A percentile compares a stretch with the other conserved stretches of the same genome.
phyloP scores from a whole-genome alignment of 2,329 filamentous ascomycete species.

The Lasiodiplodia gonubiensis region DNA sequence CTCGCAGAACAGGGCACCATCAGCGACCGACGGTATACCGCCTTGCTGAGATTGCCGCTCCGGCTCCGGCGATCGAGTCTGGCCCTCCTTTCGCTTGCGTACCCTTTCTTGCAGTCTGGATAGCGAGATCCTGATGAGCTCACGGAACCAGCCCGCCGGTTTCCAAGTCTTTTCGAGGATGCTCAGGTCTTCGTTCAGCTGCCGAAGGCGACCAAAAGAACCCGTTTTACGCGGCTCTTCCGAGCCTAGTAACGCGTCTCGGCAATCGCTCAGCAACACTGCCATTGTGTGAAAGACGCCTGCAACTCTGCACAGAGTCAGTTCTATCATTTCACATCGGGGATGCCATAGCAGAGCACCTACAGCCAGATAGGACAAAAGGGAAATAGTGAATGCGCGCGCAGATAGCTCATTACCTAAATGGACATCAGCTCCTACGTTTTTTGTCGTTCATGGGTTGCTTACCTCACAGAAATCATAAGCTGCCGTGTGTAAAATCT shows the following conservation, averaged over 20 bases:
- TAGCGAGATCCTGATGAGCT: slow-evolving; percentile 18
- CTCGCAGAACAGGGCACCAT: not conserved
- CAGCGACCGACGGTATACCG: not conserved
- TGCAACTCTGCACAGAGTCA: not conserved
- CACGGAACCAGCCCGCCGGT: slow-evolving; percentile 14
- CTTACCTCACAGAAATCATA: slow-evolving; percentile 14
- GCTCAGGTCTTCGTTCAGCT: slow-evolving; percentile 3
- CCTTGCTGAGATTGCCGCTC: not conserved
- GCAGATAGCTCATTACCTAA: slow-evolving; percentile 16
- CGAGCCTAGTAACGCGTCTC: not conserved
- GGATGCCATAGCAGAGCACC: not conserved
- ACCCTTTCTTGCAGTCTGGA: slow-evolving; percentile 12
- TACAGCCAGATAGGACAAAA: slow-evolving; percentile 17
- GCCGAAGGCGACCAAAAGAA: slow-evolving; percentile 11
- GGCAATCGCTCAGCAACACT: slow-evolving; percentile 8
- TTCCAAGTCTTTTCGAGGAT: slow-evolving; percentile 17
- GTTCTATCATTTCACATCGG: not conserved
- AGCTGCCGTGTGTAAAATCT: not conserved
- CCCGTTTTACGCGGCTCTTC: not conserved
- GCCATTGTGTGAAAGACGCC: slow-evolving; percentile 16
- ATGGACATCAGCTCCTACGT: not conserved
- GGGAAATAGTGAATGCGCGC: not conserved
- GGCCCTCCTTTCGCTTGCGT: not conserved
- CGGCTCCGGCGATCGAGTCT: not conserved
- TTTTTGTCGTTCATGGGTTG: not conserved